Evolutionary conservation across 441 rosid species (phyloP).

Genomic region (Arabidopsis hybrid): DNA sequence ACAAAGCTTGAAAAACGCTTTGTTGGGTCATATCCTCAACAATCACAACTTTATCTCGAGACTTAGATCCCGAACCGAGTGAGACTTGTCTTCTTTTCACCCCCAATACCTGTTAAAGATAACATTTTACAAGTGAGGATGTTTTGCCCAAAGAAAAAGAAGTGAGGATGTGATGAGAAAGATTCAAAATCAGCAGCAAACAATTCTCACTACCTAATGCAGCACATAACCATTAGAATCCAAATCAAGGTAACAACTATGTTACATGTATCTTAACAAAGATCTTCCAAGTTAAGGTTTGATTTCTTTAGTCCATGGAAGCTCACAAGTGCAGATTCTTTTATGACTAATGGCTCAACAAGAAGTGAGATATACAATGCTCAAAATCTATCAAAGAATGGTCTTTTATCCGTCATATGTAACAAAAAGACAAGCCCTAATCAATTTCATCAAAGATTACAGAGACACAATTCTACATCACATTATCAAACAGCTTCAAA

Average conservation of each 20-base stretch:
- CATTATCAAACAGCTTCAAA: slow-evolving; percentile 1
- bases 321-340: not conserved
- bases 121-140: slow-evolving; percentile 20
- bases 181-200: not conserved
- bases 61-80: slow-evolving; percentile 83
- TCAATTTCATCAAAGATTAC: slow-evolving; percentile 15
- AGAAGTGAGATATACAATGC: slow-evolving; percentile 12
- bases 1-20: slow-evolving; percentile 64
- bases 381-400: slow-evolving; percentile 6
- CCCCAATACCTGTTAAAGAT: slow-evolving; percentile 67
- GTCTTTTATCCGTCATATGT: not conserved
- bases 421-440: not conserved
- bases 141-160: not conserved
- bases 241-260: not conserved
- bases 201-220: not conserved
- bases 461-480: slow-evolving; percentile 9
- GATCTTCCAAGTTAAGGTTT: not conserved
- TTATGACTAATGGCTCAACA: slow-evolving; percentile 9
- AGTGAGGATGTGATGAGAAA: not conserved
- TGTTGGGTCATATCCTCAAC: slow-evolving; percentile 70
- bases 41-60: slow-evolving; percentile 85
- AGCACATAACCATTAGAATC: not conserved
- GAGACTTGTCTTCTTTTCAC: slow-evolving; percentile 89
- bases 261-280: not conserved
- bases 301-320: not conserved